A percentile compares a stretch with the other conserved stretches of the same genome.
Evolutionary conservation across 495 filamentous ascomycete species (phyloP).

Genomic region (Pseudevernia furfuracea): DNA sequence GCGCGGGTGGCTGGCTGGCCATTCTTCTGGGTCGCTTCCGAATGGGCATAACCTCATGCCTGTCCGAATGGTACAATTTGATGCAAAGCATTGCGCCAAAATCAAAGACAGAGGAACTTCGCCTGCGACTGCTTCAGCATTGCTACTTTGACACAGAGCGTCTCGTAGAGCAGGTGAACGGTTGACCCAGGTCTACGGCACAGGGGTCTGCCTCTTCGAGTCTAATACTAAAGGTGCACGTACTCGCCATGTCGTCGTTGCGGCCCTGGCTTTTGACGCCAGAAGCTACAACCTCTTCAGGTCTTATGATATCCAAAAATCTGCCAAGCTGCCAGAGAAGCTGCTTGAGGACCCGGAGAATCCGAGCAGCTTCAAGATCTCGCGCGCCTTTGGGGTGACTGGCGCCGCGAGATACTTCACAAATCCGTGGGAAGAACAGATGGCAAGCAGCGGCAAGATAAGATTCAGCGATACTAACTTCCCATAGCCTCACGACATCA

Average conservation of each 20-base stretch:
- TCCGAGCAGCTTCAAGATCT: constrained; percentile 20
- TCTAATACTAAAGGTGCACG: constrained; percentile 6
- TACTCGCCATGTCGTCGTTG: constrained; percentile 22
- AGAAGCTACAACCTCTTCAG: constrained; percentile 21
- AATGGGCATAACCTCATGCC: constrained; percentile 12
- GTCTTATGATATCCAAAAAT: constrained; percentile 13
- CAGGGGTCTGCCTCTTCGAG: constrained; percentile 17
- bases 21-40: constrained; percentile 26
- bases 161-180: constrained; percentile 20
- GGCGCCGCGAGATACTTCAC: constrained; percentile 22
- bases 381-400: constrained; percentile 21
- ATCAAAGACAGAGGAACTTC: constrained; percentile 17
- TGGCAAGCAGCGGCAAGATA: constrained; percentile 8
- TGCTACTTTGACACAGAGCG: constrained; percentile 21
- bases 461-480: constrained; percentile 17
- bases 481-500: constrained; percentile 24
- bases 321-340: not conserved
- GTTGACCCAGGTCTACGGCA: constrained; percentile 17
- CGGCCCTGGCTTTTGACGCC: constrained; percentile 14
- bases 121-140: constrained; percentile 17
- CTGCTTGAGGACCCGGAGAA: constrained; percentile 19
- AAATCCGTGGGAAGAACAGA: constrained; percentile 17
- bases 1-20: constrained; percentile 25
- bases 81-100: constrained; percentile 7
- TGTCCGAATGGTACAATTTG: constrained; percentile 19